phyloP scores from a whole-genome alignment of 768 basidiomycete genomes.

The Coprinopsis marcescibilis region DNA sequence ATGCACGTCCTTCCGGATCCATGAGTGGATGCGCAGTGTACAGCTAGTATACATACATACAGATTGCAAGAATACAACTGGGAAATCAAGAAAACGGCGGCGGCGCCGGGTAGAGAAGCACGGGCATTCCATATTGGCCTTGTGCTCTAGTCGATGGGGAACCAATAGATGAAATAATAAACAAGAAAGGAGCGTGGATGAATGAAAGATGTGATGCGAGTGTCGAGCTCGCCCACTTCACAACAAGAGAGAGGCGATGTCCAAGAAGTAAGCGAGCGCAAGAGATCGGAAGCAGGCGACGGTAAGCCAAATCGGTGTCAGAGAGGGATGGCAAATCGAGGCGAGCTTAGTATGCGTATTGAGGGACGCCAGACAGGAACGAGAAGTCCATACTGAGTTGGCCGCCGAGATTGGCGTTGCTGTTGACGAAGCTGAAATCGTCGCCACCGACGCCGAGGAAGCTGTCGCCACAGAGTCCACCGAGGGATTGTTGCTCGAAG shows the following conservation, averaged over 20 bases:
- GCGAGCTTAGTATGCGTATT: slow-evolving; percentile 17
- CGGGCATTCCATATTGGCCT: slow-evolving; percentile 5
- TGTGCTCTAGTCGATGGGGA: not conserved
- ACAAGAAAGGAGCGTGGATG: not conserved
- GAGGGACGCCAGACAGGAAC: slow-evolving; percentile 30
- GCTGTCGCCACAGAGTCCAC: slow-evolving; percentile 10
- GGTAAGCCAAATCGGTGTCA: not conserved
- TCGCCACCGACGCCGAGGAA: slow-evolving; percentile 9
- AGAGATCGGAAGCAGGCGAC: not conserved
- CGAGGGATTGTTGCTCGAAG: slow-evolving; percentile 15
- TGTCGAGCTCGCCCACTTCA: not conserved
- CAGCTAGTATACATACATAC: slow-evolving; percentile 1
- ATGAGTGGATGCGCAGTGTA: not conserved
- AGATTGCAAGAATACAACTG: not conserved
- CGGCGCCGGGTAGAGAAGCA: not conserved
- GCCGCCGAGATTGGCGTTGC: slow-evolving; percentile 12
- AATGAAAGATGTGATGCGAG: not conserved
- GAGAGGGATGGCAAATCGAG: not conserved
- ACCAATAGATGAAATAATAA: slow-evolving; percentile 6
- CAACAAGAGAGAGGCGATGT: not conserved
- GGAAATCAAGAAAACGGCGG: not conserved
- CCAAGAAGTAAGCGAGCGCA: not conserved
- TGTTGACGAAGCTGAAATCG: slow-evolving; percentile 12
- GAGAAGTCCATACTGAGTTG: slow-evolving; percentile 24
- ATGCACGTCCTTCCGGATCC: too few species aligned